These are phyloP conservation scores for Annulohypoxylon stygium DNA, from an alignment of 495 filamentous ascomycete species.

Conservation along the genomic window DNA sequence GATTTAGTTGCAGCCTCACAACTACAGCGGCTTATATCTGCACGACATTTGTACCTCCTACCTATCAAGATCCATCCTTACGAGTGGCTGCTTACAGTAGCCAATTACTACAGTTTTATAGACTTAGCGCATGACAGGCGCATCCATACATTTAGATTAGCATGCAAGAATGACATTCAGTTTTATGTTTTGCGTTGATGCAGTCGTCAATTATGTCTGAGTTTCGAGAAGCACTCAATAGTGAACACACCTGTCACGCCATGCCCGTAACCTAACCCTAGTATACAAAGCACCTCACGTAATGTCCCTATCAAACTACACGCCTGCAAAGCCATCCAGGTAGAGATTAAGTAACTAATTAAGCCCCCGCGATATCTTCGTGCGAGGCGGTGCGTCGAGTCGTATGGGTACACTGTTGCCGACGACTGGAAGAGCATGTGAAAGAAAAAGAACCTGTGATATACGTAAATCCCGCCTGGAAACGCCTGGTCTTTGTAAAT, in stretches of 20 bases:
- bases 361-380: constrained; percentile 15
- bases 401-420: constrained; percentile 43
- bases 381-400: constrained; percentile 30
- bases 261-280: constrained; percentile 34
- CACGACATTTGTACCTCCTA: background rate
- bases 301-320: background rate
- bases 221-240: background rate
- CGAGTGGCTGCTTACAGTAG: background rate
- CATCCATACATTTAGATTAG: background rate
- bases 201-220: background rate
- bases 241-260: background rate
- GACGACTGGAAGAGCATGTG: constrained; percentile 25
- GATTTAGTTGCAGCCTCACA: background rate
- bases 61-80: background rate
- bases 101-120: background rate
- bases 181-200: background rate
- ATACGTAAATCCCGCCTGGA: constrained; percentile 28
- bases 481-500: constrained; percentile 40
- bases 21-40: background rate
- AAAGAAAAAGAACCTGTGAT: constrained; percentile 27
- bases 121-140: background rate
- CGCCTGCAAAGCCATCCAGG: constrained; percentile 17
- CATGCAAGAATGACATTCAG: background rate
- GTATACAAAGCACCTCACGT: constrained; percentile 35
- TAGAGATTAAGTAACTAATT: constrained; percentile 2